These are phyloP conservation scores for Coemansia sp. DNA, from an alignment of 192 early-diverging fungal genomes.

Conservation along the genomic window DNA sequence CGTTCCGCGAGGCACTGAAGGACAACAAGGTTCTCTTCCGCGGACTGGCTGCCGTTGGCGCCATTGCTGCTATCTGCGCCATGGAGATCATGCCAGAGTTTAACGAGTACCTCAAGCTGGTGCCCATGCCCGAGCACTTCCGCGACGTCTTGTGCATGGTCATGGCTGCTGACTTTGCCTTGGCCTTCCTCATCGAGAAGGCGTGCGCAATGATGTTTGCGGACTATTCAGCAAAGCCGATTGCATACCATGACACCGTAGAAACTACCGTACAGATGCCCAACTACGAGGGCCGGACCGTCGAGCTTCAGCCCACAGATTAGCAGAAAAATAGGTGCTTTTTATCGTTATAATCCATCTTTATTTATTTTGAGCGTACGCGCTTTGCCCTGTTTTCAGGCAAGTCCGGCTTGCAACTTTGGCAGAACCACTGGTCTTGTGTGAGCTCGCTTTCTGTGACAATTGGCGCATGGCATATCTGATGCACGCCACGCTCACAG, in stretches of 20 bases:
- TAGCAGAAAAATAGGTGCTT: too few relatives aligned
- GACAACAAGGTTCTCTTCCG: constrained; percentile 95
- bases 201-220: constrained; percentile 78
- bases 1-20: constrained; percentile 91
- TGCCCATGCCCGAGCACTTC: constrained; percentile 87
- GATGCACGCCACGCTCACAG: constrained; percentile 52
- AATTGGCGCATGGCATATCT: constrained; percentile 48
- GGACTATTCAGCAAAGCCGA: constrained; percentile 87
- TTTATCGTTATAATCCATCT: too few relatives aligned
- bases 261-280: constrained; percentile 42
- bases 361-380: constrained; percentile 1
- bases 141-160: constrained; percentile 74
- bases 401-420: constrained; percentile 20
- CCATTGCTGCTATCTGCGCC: constrained; percentile 85
- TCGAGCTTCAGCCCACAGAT: not conserved
- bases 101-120: constrained; percentile 89
- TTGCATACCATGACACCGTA: constrained; percentile 41
- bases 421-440: constrained; percentile 50
- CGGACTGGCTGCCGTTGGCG: constrained; percentile 79
- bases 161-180: constrained; percentile 89
- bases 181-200: constrained; percentile 80
- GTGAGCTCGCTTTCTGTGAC: constrained; percentile 46
- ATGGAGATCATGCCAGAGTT: constrained; percentile 86
- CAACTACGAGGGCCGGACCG: constrained; percentile 29
- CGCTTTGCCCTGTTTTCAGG: constrained; percentile 6